Percentiles rank a stretch among this genome's conserved stretches.
These are phyloP conservation scores for Akanthomyces dipterigenus DNA, from an alignment of 2,329 filamentous ascomycete species.

Conservation along the genomic window DNA sequence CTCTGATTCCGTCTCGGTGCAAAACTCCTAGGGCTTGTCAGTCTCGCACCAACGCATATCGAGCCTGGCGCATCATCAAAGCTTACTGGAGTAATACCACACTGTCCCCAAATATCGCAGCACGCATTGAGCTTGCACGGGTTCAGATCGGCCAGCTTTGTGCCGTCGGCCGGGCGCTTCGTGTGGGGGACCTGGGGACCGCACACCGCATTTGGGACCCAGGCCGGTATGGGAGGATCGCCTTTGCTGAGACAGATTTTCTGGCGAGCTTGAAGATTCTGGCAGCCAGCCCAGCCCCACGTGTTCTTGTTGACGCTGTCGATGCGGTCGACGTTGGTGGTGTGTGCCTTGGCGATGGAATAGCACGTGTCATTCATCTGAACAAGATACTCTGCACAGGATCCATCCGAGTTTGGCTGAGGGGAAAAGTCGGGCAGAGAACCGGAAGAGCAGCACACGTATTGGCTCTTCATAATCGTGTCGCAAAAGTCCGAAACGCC, in stretches of 20 bases:
- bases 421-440: background rate
- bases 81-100: conserved; percentile 39
- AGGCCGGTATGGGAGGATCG: conserved; percentile 22
- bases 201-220: conserved; percentile 24
- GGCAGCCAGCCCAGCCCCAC: conserved; percentile 32
- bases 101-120: conserved; percentile 37
- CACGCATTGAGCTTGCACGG: conserved; percentile 38
- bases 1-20: conserved; percentile 8
- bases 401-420: conserved; percentile 1
- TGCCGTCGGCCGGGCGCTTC: conserved; percentile 22
- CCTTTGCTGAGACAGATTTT: conserved; percentile 26
- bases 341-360: background rate
- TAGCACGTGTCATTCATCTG: too few species aligned
- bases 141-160: conserved; percentile 37
- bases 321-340: too few species aligned
- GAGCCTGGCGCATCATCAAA: too few species aligned
- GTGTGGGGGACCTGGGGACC: conserved; percentile 39
- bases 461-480: background rate
- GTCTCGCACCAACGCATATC: too few species aligned
- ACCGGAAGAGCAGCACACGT: conserved; percentile 4
- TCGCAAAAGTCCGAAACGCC: background rate
- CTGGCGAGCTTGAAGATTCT: too few species aligned
- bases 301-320: conserved; percentile 33
- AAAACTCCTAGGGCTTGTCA: too few species aligned
- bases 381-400: too few species aligned